phyloP scores from a whole-genome alignment of 768 basidiomycete species.

The Boletus vinaceobasis region DNA sequence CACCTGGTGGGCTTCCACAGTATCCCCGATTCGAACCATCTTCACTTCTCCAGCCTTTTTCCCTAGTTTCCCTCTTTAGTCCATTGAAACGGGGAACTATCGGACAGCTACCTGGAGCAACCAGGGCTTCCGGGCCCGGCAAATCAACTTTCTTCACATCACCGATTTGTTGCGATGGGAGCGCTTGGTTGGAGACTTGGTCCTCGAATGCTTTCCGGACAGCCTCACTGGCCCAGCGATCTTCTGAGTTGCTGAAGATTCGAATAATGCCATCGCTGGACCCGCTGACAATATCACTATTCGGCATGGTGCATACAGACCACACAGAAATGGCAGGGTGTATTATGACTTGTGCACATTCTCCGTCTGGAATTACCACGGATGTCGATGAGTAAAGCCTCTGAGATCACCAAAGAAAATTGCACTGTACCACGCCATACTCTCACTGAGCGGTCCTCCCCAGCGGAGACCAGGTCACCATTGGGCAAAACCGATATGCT shows the following conservation, averaged over 20 bases:
- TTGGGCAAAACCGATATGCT: slow-evolving; percentile 76
- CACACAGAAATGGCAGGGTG: slow-evolving; percentile 98
- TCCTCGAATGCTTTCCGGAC: slow-evolving; percentile 71
- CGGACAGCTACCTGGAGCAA: slow-evolving; percentile 51
- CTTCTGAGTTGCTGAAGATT: slow-evolving; percentile 73
- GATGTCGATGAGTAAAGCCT: not conserved
- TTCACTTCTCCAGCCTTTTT: slow-evolving; percentile 91
- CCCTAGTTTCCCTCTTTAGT: slow-evolving; percentile 43
- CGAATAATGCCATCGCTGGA: slow-evolving; percentile 85
- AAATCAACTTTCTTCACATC: slow-evolving; percentile 92
- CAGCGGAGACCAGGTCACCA: slow-evolving; percentile 83
- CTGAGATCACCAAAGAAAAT: slow-evolving; percentile 8
- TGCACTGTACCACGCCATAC: slow-evolving; percentile 76
- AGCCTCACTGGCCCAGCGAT: slow-evolving; percentile 66
- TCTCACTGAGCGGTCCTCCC: slow-evolving; percentile 91
- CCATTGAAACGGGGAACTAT: not conserved
- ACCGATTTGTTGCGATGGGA: slow-evolving; percentile 85
- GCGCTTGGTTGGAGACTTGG: slow-evolving; percentile 68
- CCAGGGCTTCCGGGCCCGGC: slow-evolving; percentile 80
- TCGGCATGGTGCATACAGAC: slow-evolving; percentile 84
- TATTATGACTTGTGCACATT: slow-evolving; percentile 82
- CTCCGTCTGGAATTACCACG: slow-evolving; percentile 57
- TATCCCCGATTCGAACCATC: slow-evolving; percentile 78
- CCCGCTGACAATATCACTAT: slow-evolving; percentile 90
- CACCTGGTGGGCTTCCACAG: slow-evolving; percentile 91